Evolutionary conservation across 2,329 filamentous ascomycete species (phyloP).

Genomic region (Cucurbitaria berberidis): DNA sequence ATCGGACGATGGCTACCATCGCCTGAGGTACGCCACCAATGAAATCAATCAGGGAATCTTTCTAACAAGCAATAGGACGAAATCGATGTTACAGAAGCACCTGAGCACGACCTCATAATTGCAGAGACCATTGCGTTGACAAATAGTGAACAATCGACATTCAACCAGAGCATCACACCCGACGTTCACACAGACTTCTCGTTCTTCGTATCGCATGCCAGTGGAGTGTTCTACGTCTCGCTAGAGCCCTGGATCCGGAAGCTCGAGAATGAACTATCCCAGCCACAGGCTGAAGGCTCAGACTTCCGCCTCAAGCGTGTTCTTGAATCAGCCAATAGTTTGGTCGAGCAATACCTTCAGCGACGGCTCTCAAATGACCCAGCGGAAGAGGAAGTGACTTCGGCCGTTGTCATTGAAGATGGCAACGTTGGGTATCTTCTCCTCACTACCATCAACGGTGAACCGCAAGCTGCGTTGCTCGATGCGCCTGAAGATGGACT

Average conservation of each 20-base stretch:
- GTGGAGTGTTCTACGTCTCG: constrained; percentile 62
- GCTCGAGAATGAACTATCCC: constrained; percentile 63
- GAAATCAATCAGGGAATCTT: not conserved
- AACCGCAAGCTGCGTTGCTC: constrained; percentile 59
- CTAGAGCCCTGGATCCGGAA: constrained; percentile 63
- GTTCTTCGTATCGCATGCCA: constrained; percentile 63
- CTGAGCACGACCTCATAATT: constrained; percentile 42
- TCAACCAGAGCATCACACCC: constrained; percentile 61
- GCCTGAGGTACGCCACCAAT: constrained; percentile 32
- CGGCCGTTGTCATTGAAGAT: constrained; percentile 61
- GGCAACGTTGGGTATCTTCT: constrained; percentile 65
- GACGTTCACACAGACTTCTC: constrained; percentile 63
- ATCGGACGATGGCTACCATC: constrained; percentile 68
- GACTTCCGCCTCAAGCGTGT: constrained; percentile 63
- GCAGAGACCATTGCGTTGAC: constrained; percentile 51
- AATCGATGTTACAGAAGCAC: constrained; percentile 18
- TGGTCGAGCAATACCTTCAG: constrained; percentile 57
- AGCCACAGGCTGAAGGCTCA: constrained; percentile 58
- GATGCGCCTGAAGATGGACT: constrained; percentile 54
- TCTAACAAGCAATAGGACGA: constrained; percentile 25
- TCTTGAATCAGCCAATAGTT: constrained; percentile 58
- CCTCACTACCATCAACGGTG: constrained; percentile 56
- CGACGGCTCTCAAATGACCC: constrained; percentile 26
- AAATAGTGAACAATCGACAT: constrained; percentile 41
- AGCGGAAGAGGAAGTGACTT: constrained; percentile 47